Conservation (phyloP, 176 grass and related monocot genomes). For the Phoenix roebelenii region DNA sequence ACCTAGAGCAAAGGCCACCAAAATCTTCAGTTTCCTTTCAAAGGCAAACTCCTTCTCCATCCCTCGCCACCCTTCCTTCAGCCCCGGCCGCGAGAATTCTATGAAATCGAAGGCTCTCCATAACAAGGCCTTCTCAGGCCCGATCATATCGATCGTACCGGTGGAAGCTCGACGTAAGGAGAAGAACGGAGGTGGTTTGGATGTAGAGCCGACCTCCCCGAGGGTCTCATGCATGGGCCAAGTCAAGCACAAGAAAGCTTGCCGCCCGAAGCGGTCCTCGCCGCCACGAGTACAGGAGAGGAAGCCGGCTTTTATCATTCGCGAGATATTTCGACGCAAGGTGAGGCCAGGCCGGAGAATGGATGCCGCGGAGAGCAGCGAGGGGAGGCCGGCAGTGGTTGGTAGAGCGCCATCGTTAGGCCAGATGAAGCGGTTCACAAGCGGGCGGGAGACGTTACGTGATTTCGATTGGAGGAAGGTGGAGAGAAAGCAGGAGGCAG, state of each 20-base stretch:
- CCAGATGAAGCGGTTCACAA: constrained; percentile 79
- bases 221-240: constrained; percentile 86
- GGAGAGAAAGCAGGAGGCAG: background rate
- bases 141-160: constrained; percentile 62
- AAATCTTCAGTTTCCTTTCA: constrained; percentile 45
- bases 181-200: constrained; percentile 20
- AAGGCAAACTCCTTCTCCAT: constrained; percentile 40
- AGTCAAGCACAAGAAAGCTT: constrained; percentile 51
- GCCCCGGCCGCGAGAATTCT: constrained; percentile 6
- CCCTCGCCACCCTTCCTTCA: constrained; percentile 3
- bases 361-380: background rate
- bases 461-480: constrained; percentile 67
- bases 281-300: background rate
- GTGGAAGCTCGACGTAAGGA: constrained; percentile 40
- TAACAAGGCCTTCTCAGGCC: constrained; percentile 63
- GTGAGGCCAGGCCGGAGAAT: background rate
- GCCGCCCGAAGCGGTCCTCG: background rate
- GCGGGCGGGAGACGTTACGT: constrained; percentile 48
- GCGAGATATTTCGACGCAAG: constrained; percentile 39
- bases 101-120: constrained; percentile 23
- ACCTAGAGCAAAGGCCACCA: constrained; percentile 29
- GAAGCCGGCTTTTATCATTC: constrained; percentile 26
- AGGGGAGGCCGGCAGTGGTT: background rate
- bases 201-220: constrained; percentile 72
- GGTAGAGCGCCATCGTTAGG: constrained; percentile 25